A percentile compares a stretch with the other conserved stretches of the same genome.
phyloP scores from a whole-genome alignment of 1,139 yeast species.

The Lodderomyces jiufengensis region DNA sequence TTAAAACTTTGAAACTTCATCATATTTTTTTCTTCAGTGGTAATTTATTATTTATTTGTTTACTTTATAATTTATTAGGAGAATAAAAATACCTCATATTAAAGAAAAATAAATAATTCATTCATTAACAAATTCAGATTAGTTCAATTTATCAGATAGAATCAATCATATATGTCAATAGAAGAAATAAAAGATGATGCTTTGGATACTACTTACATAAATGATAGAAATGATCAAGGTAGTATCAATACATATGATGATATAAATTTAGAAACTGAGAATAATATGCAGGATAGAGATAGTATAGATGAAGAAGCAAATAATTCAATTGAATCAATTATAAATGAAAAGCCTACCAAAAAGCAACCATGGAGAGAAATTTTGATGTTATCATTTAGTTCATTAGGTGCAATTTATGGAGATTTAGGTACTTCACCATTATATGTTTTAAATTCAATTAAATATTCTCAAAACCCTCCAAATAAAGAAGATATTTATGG shows the following conservation, averaged over 20 bases:
- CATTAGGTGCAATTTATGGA: conserved; percentile 59
- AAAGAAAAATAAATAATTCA: too few relatives aligned
- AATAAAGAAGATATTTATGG: conserved; percentile 44
- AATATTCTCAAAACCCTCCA: conserved; percentile 29
- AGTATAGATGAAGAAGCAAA: conserved; percentile 3
- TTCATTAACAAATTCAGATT: too few relatives aligned
- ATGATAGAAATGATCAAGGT: conserved; percentile 5
- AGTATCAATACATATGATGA: conserved; percentile 5
- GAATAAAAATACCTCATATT: too few relatives aligned
- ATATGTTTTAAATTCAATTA: conserved; percentile 47
- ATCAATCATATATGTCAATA: background rate
- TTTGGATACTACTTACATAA: conserved; percentile 2
- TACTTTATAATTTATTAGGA: too few relatives aligned
- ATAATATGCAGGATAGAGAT: too few relatives aligned
- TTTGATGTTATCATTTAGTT: conserved; percentile 26
- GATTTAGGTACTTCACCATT: conserved; percentile 62
- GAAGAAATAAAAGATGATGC: background rate
- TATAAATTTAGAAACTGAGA: conserved; percentile 1
- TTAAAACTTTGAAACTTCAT: too few relatives aligned
- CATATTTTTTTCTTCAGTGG: too few relatives aligned
- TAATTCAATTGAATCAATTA: background rate
- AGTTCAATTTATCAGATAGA: background rate
- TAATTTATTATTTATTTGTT: too few relatives aligned
- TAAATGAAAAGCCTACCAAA: conserved; percentile 1
- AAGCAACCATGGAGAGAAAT: conserved; percentile 24